Conservation (phyloP, 352 stramenopile species). For the Globisporangium canariense region DNA sequence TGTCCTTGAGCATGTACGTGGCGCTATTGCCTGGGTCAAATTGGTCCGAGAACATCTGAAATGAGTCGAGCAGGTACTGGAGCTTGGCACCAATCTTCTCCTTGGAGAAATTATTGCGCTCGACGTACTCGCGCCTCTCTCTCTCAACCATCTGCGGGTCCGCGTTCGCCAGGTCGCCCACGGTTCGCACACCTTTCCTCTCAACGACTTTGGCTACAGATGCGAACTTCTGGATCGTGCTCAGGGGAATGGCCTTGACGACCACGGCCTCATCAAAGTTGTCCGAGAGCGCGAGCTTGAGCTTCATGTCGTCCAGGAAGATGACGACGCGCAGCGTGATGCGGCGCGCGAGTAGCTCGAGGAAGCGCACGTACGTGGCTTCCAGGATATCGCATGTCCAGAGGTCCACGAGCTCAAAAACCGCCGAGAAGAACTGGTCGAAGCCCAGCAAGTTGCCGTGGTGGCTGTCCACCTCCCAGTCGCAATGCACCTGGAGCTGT, state of each 20-base stretch:
- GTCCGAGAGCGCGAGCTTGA: slow-evolving; percentile 69
- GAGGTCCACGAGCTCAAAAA: slow-evolving; percentile 79
- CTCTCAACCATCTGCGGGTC: slow-evolving; percentile 54
- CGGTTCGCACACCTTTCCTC: slow-evolving; percentile 39
- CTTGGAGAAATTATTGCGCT: slow-evolving; percentile 36
- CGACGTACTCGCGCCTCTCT: slow-evolving; percentile 49
- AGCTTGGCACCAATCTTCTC: slow-evolving; percentile 61
- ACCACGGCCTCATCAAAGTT: slow-evolving; percentile 73
- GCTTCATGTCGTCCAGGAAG: slow-evolving; percentile 63
- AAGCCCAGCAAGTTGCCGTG: slow-evolving; percentile 46
- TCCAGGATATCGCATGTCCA: slow-evolving; percentile 82
- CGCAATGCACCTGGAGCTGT: slow-evolving; percentile 59
- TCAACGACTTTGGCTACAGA: slow-evolving; percentile 57
- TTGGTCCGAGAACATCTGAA: slow-evolving; percentile 55
- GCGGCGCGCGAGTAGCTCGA: slow-evolving; percentile 56
- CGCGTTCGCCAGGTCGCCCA: slow-evolving; percentile 60
- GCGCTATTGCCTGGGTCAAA: slow-evolving; percentile 39
- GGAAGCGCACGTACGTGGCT: slow-evolving; percentile 58
- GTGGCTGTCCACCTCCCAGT: slow-evolving; percentile 79
- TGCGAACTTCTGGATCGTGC: slow-evolving; percentile 64
- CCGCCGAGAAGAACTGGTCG: slow-evolving; percentile 60
- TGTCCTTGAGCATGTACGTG: slow-evolving; percentile 39
- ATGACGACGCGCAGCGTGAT: slow-evolving; percentile 71
- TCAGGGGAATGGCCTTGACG: slow-evolving; percentile 70
- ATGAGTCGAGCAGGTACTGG: slow-evolving; percentile 54